Evolutionary conservation across 345 rosid genomes (phyloP).

Genomic region (Boechera retrofracta): DNA sequence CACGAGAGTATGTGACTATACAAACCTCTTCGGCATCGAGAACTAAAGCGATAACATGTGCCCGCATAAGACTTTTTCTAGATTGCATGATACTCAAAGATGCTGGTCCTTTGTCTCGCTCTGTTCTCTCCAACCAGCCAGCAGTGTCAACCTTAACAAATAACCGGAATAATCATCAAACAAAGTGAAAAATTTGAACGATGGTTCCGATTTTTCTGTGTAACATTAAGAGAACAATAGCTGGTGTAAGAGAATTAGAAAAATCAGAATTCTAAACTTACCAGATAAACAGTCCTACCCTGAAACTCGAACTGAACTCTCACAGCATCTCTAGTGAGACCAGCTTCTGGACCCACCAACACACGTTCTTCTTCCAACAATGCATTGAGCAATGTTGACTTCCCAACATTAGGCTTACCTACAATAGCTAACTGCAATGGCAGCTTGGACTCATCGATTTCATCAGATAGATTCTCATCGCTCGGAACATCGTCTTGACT

Average conservation of each 20-base stretch:
- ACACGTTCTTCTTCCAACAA: slow-evolving; percentile 94
- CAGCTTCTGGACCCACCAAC: slow-evolving; percentile 96
- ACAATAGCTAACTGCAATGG: slow-evolving; percentile 95
- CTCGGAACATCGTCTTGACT: slow-evolving; percentile 43
- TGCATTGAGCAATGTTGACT: slow-evolving; percentile 87
- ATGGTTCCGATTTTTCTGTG: not conserved
- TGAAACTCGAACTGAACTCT: slow-evolving; percentile 81
- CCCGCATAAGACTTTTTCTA: slow-evolving; percentile 92
- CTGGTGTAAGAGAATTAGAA: not conserved
- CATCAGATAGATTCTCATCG: slow-evolving; percentile 49
- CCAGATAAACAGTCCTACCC: slow-evolving; percentile 87
- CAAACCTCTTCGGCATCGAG: slow-evolving; percentile 96
- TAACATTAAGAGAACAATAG: not conserved
- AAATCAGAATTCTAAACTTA: slow-evolving; percentile 37
- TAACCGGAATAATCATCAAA: slow-evolving; percentile 17
- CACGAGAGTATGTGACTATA: not conserved
- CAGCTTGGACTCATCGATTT: slow-evolving; percentile 70
- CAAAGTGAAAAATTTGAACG: not conserved
- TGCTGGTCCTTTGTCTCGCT: slow-evolving; percentile 85
- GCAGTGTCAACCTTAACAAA: slow-evolving; percentile 86
- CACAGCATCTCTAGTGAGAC: slow-evolving; percentile 93
- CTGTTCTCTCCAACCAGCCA: slow-evolving; percentile 95
- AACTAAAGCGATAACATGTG: slow-evolving; percentile 89
- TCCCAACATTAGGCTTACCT: slow-evolving; percentile 95
- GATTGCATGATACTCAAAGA: slow-evolving; percentile 95